Evolutionary conservation across 768 basidiomycete species (phyloP).

Genomic region (Russula ochroleuca): DNA sequence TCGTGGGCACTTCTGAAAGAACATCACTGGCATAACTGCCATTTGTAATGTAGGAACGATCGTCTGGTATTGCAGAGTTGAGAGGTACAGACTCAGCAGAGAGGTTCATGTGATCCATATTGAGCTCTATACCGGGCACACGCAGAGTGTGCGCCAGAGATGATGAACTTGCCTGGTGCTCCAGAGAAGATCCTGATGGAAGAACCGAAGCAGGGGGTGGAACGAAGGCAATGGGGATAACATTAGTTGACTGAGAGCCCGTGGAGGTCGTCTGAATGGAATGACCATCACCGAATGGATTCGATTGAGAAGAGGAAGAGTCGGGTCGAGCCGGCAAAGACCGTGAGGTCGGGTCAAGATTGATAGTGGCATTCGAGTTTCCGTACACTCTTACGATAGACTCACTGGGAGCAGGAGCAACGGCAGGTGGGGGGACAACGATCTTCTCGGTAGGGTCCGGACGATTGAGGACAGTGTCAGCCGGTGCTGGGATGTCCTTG

Average conservation of each 20-base stretch:
- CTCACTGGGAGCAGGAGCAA: constrained; percentile 29
- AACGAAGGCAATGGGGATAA: constrained; percentile 82
- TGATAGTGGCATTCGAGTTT: constrained; percentile 46
- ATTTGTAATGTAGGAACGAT: constrained; percentile 68
- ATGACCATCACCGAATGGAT: constrained; percentile 73
- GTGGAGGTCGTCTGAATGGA: constrained; percentile 75
- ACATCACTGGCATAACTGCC: constrained; percentile 76
- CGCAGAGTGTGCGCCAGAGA: constrained; percentile 52
- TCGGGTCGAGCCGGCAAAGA: constrained; percentile 30
- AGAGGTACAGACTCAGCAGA: constrained; percentile 46
- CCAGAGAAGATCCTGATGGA: constrained; percentile 22
- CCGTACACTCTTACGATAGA: constrained; percentile 48
- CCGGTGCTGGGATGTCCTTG: constrained; percentile 64
- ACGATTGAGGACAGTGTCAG: constrained; percentile 72
- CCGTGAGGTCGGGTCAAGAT: constrained; percentile 49
- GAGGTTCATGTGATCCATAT: constrained; percentile 59
- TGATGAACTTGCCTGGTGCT: constrained; percentile 4
- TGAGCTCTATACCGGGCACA: constrained; percentile 57
- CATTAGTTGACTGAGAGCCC: constrained; percentile 76
- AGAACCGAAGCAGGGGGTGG: constrained; percentile 47
- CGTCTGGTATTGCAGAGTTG: constrained; percentile 42
- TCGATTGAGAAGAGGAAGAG: constrained; percentile 42
- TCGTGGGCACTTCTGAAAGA: constrained; percentile 76
- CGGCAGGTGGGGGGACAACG: constrained; percentile 29
- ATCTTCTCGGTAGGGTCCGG: constrained; percentile 78